Base-by-base conservation (phyloP, 306 rosid species). In the Pyrus bretschneideri region DNA sequence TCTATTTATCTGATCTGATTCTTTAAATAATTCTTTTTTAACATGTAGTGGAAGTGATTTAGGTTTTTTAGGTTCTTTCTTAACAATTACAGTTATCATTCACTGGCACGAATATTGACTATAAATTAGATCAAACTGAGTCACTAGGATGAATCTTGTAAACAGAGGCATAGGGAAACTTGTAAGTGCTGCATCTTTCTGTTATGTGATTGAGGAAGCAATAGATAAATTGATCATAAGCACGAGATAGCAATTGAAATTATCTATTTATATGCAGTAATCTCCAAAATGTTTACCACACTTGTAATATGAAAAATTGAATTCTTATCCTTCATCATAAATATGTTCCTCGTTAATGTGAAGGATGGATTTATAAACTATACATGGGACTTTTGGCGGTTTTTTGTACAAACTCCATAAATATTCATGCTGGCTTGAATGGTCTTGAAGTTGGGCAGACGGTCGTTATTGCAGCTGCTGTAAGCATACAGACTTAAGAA, bases 391-490 rank as follows among this genome's bases (percentile, higher is more conserved):
- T 95, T 73, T 78, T 95, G 90, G 97, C 97, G 5, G 93, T 95
- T 83, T 95, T 95, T 79, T 95, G 99, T 84, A 95, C 99, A 81
- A 95, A 95, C 84, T 95, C 97, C 46, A 90, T 95, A 75, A 89
- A 90, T 76, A 95, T 95, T 59, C 99, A 95, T 78, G 99, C 99
- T 80, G 97, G 99, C 70, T 15, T 92, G 76, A 92, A 89, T 67
- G 98, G 96, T 51, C 94, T 92, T 60, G 92, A 92, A 89, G 97
- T 89, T 83, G 98, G 99, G 60, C 96, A 92, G 84, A 95, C 97
- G 3, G 91, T 89, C 75, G 93, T 90, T 81, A 89, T 92, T 42
- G 76, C 97, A 73, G 79, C 87, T 76, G 96, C 97, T 73, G 96
- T 90, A 83, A 86, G 99, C 73, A 71, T 42, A 19, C 80, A 73